A percentile compares a stretch with the other conserved stretches of the same genome.
Conservation (phyloP, 805 yeast genomes). For the Huiozyma naganishii region DNA sequence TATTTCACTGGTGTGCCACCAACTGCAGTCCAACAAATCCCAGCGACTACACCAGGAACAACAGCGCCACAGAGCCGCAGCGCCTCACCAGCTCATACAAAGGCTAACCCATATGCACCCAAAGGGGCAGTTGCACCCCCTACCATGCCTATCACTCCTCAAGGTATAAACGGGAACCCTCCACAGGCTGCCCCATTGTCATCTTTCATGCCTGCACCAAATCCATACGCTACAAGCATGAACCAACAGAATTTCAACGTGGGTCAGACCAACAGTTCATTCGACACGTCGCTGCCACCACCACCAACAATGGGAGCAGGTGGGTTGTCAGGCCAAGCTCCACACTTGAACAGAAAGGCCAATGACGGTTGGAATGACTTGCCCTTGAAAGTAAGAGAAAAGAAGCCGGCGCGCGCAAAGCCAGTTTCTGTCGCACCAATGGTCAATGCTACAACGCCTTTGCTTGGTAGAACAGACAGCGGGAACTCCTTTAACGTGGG, state of each 20-base stretch:
- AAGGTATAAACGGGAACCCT: slow-evolving; percentile 6
- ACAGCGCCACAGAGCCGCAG: slow-evolving; percentile 1
- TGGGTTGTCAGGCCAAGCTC: slow-evolving; percentile 29
- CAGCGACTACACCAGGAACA: slow-evolving; percentile 1
- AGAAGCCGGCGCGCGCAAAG: slow-evolving; percentile 25
- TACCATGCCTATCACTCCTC: slow-evolving; percentile 1
- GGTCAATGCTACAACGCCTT: slow-evolving; percentile 6
- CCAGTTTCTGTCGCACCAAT: slow-evolving; percentile 30
- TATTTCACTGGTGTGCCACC: not conserved
- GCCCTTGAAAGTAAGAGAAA: slow-evolving; percentile 23
- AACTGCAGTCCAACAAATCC: not conserved
- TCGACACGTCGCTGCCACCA: slow-evolving; percentile 15
- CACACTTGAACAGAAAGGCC: slow-evolving; percentile 27
- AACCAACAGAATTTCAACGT: not conserved
- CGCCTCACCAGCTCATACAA: slow-evolving; percentile 1
- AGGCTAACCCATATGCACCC: slow-evolving; percentile 13
- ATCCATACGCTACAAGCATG: slow-evolving; percentile 20
- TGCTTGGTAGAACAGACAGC: slow-evolving; percentile 4
- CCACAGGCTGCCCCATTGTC: slow-evolving; percentile 1
- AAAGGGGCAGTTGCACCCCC: slow-evolving; percentile 9
- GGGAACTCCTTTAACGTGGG: too few relatives aligned
- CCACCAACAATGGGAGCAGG: slow-evolving; percentile 26
- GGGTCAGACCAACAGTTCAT: not conserved
- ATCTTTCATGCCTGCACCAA: slow-evolving; percentile 17
- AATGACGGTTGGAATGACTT: slow-evolving; percentile 31